Evolutionary conservation across 2,329 filamentous ascomycete genomes (phyloP).

Genomic region (Paecilomyces formosus): DNA sequence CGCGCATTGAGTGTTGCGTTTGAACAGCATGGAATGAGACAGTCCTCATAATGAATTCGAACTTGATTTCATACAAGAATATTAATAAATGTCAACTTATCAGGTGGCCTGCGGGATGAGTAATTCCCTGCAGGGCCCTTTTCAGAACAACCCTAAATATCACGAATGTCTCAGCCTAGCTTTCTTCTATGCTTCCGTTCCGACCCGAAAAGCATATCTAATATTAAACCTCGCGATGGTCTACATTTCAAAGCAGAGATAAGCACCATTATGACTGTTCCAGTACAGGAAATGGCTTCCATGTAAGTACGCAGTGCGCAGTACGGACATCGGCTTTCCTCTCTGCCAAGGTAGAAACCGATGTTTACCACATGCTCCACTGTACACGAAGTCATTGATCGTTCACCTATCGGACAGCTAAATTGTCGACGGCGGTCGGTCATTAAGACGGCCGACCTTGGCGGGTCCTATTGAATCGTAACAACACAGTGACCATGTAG

Average conservation of each 20-base stretch:
- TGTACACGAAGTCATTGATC: neutral
- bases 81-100: no score
- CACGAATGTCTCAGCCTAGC: no score
- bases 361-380: neutral
- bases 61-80: no score
- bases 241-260: neutral
- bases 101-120: no score
- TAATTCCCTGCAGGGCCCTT: neutral
- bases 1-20: constrained; percentile 19
- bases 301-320: no score
- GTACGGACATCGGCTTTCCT: no score
- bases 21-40: neutral
- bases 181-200: neutral
- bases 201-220: no score
- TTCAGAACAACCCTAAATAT: neutral
- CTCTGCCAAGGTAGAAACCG: neutral
- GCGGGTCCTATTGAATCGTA: neutral
- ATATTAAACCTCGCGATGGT: no score
- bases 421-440: neutral
- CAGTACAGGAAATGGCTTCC: no score
- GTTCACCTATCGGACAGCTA: neutral
- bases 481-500: no score
- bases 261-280: no score
- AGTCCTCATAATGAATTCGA: no score
- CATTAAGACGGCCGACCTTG: neutral